These are phyloP conservation scores for Fusarium torulosum DNA, from an alignment of 2,329 filamentous ascomycete species.

Conservation along the genomic window DNA sequence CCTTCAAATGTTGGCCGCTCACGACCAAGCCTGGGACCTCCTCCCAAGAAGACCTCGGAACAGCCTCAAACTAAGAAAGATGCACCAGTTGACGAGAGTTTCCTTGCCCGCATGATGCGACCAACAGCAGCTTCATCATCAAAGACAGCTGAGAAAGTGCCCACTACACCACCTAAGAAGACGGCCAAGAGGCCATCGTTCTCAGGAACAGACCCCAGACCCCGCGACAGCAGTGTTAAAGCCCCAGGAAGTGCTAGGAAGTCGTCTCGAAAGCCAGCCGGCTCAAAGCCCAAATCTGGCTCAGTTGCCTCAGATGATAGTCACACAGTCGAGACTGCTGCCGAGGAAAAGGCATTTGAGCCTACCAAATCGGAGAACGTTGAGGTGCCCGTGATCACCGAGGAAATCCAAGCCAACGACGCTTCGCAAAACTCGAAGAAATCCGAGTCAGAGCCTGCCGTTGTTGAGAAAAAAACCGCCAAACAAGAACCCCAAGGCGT, in stretches of 20 bases:
- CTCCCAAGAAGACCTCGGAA: constrained; percentile 64
- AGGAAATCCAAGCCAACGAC: constrained; percentile 5
- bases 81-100: constrained; percentile 74
- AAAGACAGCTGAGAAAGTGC: constrained; percentile 74
- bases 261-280: constrained; percentile 15
- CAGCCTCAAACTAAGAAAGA: constrained; percentile 60
- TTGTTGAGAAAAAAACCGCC: constrained; percentile 25
- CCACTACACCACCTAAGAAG: constrained; percentile 64
- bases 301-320: constrained; percentile 21
- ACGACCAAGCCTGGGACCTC: constrained; percentile 68
- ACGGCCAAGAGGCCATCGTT: constrained; percentile 43
- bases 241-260: constrained; percentile 45
- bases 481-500: constrained; percentile 18
- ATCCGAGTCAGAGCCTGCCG: constrained; percentile 15
- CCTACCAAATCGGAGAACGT: constrained; percentile 5
- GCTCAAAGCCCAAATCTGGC: constrained; percentile 11
- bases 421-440: constrained; percentile 4
- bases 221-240: constrained; percentile 45
- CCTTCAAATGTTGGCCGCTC: constrained; percentile 59
- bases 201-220: constrained; percentile 36
- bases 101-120: constrained; percentile 85
- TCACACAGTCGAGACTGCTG: constrained; percentile 5
- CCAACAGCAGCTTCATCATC: constrained; percentile 77
- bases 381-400: constrained; percentile 9
- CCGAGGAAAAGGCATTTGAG: constrained; percentile 22